A percentile compares a stretch with the other conserved stretches of the same genome.
These are phyloP conservation scores for Geranomyces michiganensis DNA, from an alignment of 192 early-diverging fungal genomes.

Conservation along the genomic window DNA sequence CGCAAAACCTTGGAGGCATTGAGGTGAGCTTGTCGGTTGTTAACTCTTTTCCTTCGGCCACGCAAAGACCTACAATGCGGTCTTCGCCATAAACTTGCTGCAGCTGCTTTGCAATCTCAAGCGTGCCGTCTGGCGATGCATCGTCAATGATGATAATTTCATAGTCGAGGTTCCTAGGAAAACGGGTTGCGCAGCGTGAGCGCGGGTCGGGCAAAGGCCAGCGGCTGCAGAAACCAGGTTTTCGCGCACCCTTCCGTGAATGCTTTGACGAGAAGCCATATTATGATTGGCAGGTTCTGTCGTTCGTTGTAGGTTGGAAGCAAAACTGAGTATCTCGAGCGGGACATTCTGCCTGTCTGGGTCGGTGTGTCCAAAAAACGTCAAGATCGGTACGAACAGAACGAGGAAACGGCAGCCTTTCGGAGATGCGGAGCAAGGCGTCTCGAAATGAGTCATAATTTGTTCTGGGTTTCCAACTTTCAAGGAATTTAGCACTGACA, in stretches of 20 bases:
- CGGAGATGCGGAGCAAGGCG: too few species aligned
- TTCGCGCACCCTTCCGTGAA: conserved; percentile 66
- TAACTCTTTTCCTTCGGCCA: background rate
- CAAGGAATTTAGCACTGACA: too few species aligned
- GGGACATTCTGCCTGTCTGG: too few species aligned
- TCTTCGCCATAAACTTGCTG: conserved; percentile 83
- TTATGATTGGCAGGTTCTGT: conserved; percentile 94
- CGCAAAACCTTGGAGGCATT: conserved; percentile 65
- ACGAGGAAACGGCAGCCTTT: too few species aligned
- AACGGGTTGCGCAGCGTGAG: background rate
- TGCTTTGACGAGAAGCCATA: conserved; percentile 86
- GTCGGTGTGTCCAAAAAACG: too few species aligned
- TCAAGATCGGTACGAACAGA: too few species aligned
- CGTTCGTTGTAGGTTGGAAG: conserved; percentile 99
- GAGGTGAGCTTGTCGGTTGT: too few species aligned
- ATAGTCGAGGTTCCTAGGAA: conserved; percentile 77
- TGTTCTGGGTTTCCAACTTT: too few species aligned
- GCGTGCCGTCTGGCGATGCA: conserved; percentile 91
- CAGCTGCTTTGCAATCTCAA: conserved; percentile 90
- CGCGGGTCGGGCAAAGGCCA: background rate
- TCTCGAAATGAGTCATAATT: too few species aligned
- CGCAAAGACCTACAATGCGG: conserved; percentile 72
- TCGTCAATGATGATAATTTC: conserved; percentile 98
- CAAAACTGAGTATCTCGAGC: conserved; percentile 84
- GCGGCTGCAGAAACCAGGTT: background rate